Conservation (phyloP, 805 yeast genomes). For the Ogataea naganishii region DNA sequence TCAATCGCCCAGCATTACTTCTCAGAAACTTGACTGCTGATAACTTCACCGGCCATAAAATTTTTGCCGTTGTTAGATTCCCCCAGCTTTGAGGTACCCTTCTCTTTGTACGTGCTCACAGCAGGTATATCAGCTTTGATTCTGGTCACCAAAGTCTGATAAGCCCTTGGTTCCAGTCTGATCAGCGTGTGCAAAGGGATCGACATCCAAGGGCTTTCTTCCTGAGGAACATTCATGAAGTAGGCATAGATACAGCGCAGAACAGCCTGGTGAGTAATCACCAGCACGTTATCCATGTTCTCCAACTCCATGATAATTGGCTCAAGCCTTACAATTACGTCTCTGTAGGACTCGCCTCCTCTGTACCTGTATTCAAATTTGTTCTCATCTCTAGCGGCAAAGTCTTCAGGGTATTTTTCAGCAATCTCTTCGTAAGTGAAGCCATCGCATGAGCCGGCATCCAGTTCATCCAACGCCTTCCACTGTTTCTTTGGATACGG, state of each 20-base stretch:
- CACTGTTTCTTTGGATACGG: conserved; percentile 81
- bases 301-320: conserved; percentile 98
- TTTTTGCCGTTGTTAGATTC: conserved; percentile 32
- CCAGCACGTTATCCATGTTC: conserved; percentile 90
- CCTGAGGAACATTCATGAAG: conserved; percentile 97
- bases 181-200: conserved; percentile 94
- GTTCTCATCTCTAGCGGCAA: conserved; percentile 90
- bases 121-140: conserved; percentile 97
- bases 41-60: conserved; percentile 41
- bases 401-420: conserved; percentile 80
- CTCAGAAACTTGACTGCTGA: conserved; percentile 18
- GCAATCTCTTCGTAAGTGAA: conserved; percentile 93
- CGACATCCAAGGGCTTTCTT: conserved; percentile 98
- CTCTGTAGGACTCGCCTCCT: conserved; percentile 96
- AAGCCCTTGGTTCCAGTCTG: conserved; percentile 92
- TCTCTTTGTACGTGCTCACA: conserved; percentile 91
- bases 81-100: conserved; percentile 70
- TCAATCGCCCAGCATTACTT: neutral
- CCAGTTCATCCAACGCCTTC: conserved; percentile 96
- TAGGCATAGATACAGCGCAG: conserved; percentile 94
- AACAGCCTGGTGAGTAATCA: conserved; percentile 97
- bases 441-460: conserved; percentile 97
- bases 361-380: conserved; percentile 93
- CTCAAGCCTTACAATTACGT: conserved; percentile 87
- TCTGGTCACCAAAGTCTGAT: conserved; percentile 77